Evolutionary conservation across 2,329 filamentous ascomycete genomes (phyloP), one percentile per base, ranked within the genome.

Genomic region (Aureobasidium sp.): DNA sequence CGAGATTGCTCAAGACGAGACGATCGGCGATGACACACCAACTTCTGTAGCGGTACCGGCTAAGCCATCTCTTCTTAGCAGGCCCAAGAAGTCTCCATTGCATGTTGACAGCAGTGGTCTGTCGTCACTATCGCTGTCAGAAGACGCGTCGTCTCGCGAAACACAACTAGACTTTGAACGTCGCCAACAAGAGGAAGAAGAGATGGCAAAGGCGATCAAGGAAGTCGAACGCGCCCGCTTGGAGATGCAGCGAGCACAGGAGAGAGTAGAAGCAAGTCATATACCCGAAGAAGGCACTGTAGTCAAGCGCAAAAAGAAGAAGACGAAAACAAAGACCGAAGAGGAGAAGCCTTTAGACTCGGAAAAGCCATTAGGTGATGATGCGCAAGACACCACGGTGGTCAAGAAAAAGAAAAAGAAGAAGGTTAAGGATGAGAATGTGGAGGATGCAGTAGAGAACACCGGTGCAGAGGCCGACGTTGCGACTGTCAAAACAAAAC

Each of bases 401-500:
- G 91, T 97, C 9, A 90, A 79, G 72, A 84, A 96, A 11, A 72
- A 90, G 68, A 91, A 96, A 73, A 79, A 83, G 36, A 75, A 85
- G 65, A 83, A 81, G 69, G 83, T 77, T 66, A 70, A 81, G 80
- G 65, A 79, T 78, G 3, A 78, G 66, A 70, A 80, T 79, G 66
- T 78, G 79, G 4, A 78, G 77, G 62, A 78, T 80, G 68, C 74
- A 77, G 39, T 81, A 79, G 69, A 79, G 81, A 70, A 76, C 78
- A 73, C 96, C 96, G 79, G 91, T 89, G 21, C 88, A 85, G 71
- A 92, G 89, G 76, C 83, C 81, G 3, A 58, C 21, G 32, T 27
- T 94, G 79, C 88, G 90, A 67, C 90, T 96, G 78, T 93, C 79
- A 83, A 97, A 32, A 92, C 97, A 67, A 97, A 97, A 80, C 79